Evolutionary conservation across 2,329 filamentous ascomycete species (phyloP), one percentile per base, ranked within the genome.

Genomic region (Emmonsiellopsis sp.): DNA sequence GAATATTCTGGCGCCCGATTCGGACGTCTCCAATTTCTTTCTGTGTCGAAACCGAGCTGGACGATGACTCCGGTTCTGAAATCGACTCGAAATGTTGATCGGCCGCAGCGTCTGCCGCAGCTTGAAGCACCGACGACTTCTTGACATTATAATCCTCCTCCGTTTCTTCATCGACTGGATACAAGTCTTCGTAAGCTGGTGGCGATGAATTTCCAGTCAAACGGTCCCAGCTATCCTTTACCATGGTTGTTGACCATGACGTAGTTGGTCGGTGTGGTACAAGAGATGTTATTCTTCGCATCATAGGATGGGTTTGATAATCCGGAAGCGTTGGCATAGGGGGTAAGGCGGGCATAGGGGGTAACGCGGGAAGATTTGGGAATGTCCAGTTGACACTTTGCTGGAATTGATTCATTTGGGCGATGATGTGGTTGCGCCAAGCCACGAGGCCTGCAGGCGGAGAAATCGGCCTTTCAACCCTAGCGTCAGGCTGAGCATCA

Each of bases 101-200:
- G 31, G 72, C 52, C 27, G 68, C 70, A 17, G 72, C 69, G 48
- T 77, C 74, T 2, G 70, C 62, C 17, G 70, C 72, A 6, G 73
- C 73, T 52, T 65, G 67, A 10, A 74, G 50, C 42, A 72, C 60
- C n/a, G 68, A 71, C 8, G 65, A 65, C 53, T 73, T 73, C 54
- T 76, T 75, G 6, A 73, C 61, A 32, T 70, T 70, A 39, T 62
- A 65, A 45, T 74, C 71, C 44, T 65, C 67, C 53, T 65, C 67
- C 21, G 60, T 60, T 33, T 59, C 55, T 34, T 66, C 66, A 27
- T 70, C 64, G 42, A 67, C 65, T 5, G 86, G 87, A 65, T 83
- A 93, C 32, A 93, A 80, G 47, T 91, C 88, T 51, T 90, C 84
- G 59, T 93, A 93, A 0, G 88, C 81, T 8, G 88, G 88, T 7